A percentile compares a stretch with the other conserved stretches of the same genome.
Evolutionary conservation across 1,284 basidiomycete genomes (phyloP).

Genomic region (Cystobasidiaceae sp.): DNA sequence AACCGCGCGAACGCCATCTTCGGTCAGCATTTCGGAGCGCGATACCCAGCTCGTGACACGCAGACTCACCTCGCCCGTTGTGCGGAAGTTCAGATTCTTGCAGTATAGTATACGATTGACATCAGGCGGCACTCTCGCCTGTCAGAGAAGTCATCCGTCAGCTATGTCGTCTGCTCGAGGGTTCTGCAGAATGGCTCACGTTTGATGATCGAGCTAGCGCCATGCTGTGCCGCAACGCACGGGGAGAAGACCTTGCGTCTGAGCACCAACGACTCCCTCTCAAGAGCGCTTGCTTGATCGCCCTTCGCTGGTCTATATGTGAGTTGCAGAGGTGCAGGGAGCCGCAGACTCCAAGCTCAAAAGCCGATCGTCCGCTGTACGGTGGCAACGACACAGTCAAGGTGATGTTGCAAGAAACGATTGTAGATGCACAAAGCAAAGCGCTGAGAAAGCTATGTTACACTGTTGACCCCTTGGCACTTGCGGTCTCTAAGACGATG

Average conservation of each 20-base stretch:
- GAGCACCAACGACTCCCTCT: neutral
- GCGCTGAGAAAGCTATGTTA: constrained; percentile 2
- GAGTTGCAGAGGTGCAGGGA: too few relatives aligned
- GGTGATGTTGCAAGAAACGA: neutral
- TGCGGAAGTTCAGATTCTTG: constrained; percentile 84
- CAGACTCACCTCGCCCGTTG: constrained; percentile 51
- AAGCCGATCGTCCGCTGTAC: too few relatives aligned
- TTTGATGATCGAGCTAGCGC: constrained; percentile 24
- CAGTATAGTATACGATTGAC: constrained; percentile 43
- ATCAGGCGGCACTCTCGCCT: constrained; percentile 9
- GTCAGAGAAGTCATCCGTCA: neutral
- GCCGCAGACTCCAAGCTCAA: too few relatives aligned
- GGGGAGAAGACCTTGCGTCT: neutral
- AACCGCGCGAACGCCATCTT: too few relatives aligned
- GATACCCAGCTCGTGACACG: too few relatives aligned
- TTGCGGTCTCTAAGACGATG: too few relatives aligned
- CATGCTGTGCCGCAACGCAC: neutral
- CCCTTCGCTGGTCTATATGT: too few relatives aligned
- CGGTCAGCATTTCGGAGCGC: too few relatives aligned
- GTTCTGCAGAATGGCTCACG: too few relatives aligned
- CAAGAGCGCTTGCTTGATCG: too few relatives aligned
- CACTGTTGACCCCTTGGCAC: neutral
- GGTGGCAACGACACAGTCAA: too few relatives aligned
- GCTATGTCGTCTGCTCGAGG: neutral
- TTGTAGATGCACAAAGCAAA: too few relatives aligned